Evolutionary conservation across 2,329 filamentous ascomycete genomes (phyloP).

Genomic region (Hymenoscyphus infarciens): DNA sequence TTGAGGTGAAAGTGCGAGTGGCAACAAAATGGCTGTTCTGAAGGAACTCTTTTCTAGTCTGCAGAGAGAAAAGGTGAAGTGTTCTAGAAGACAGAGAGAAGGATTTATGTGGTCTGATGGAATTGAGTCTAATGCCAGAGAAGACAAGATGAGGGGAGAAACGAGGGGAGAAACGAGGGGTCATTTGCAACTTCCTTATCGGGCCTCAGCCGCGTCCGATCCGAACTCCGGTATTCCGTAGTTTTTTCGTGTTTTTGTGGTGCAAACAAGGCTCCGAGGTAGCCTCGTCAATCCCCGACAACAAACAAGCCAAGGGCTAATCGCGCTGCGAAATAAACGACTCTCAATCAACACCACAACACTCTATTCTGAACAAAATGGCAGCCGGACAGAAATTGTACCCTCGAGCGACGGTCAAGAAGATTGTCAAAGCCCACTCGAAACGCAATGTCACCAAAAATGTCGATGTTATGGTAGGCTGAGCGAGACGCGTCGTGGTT

Average conservation of each 20-base stretch:
- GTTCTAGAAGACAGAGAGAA: neutral
- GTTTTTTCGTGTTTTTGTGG: no score
- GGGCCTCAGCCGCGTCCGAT: neutral
- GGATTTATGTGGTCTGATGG: neutral
- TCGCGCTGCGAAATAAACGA: neutral
- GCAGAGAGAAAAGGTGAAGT: neutral
- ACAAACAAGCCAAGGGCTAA: no score
- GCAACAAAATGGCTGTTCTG: neutral
- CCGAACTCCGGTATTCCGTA: neutral
- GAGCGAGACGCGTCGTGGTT: constrained; percentile 19
- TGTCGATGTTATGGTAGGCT: constrained; percentile 73
- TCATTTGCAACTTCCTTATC: neutral
- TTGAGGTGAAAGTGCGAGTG: neutral
- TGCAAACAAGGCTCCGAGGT: neutral
- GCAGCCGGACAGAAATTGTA: constrained; percentile 66
- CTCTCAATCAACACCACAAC: neutral
- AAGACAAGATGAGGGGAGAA: neutral
- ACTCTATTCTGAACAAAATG: constrained; percentile 24
- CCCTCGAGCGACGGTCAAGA: constrained; percentile 79
- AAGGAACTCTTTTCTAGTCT: neutral
- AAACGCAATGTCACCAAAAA: constrained; percentile 79
- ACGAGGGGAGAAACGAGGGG: neutral
- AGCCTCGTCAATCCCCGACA: neutral
- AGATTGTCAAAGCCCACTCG: constrained; percentile 85
- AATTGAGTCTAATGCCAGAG: neutral